These are phyloP conservation scores for Lipomyces sp. DNA, from an alignment of 805 yeast genomes.

Conservation along the genomic window DNA sequence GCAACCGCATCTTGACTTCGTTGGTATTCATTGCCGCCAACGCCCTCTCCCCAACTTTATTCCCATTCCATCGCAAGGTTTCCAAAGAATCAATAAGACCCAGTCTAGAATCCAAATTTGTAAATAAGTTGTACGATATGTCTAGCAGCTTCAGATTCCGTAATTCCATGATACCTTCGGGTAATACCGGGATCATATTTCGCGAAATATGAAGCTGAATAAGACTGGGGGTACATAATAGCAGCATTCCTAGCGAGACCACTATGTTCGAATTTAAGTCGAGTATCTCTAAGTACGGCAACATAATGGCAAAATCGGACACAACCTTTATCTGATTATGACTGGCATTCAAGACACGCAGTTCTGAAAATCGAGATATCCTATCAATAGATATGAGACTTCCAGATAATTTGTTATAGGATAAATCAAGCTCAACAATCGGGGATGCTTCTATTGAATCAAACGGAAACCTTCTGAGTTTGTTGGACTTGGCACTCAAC, in stretches of 20 bases:
- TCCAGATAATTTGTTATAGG: slow-evolving; percentile 27
- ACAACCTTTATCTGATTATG: slow-evolving; percentile 30
- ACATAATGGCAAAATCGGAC: slow-evolving; percentile 35
- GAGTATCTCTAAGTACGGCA: slow-evolving; percentile 31
- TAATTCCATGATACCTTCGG: slow-evolving; percentile 28
- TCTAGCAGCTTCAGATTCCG: slow-evolving; percentile 20
- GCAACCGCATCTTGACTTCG: slow-evolving; percentile 19
- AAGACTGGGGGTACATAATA: slow-evolving; percentile 32
- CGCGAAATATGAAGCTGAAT: slow-evolving; percentile 18
- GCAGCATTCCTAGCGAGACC: slow-evolving; percentile 31
- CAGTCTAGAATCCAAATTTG: slow-evolving; percentile 25
- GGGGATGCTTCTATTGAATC: slow-evolving; percentile 15
- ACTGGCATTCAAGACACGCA: slow-evolving; percentile 24
- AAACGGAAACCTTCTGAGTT: slow-evolving; percentile 28
- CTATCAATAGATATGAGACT: slow-evolving; percentile 31
- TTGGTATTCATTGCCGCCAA: slow-evolving; percentile 18
- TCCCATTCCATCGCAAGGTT: slow-evolving; percentile 34
- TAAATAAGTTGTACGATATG: slow-evolving; percentile 21
- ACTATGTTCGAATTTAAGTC: slow-evolving; percentile 27
- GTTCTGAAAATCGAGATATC: slow-evolving; percentile 27
- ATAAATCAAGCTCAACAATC: slow-evolving; percentile 25
- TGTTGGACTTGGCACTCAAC: slow-evolving; percentile 20
- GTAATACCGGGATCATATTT: slow-evolving; percentile 20
- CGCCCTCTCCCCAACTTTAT: slow-evolving; percentile 28
- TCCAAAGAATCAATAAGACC: slow-evolving; percentile 23